Evolutionary conservation across 495 filamentous ascomycete genomes (phyloP).

Genomic region (Ramalina peruviana): DNA sequence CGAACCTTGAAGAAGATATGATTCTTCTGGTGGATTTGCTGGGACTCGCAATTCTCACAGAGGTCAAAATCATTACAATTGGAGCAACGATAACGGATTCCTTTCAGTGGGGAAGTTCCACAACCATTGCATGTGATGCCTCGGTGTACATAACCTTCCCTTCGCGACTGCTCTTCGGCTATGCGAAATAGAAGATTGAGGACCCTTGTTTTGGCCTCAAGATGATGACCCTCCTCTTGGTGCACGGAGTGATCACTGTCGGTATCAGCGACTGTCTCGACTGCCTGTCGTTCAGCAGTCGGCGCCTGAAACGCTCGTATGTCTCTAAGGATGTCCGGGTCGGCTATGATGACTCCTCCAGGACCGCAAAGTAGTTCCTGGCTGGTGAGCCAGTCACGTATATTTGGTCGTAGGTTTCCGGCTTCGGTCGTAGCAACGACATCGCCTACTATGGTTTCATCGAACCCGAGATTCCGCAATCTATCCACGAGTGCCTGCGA

Average conservation of each 20-base stretch:
- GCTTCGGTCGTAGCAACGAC: no score
- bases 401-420: no score
- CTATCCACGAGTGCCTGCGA: no score
- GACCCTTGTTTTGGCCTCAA: slow-evolving; percentile 58
- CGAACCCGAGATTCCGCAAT: no score
- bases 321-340: no score
- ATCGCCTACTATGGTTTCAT: no score
- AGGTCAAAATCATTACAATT: slow-evolving; percentile 90
- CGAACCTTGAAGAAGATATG: slow-evolving; percentile 92
- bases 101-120: slow-evolving; percentile 70
- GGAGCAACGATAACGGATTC: slow-evolving; percentile 78
- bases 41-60: slow-evolving; percentile 77
- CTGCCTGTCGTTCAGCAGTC: neutral
- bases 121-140: slow-evolving; percentile 90
- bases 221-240: slow-evolving; percentile 33
- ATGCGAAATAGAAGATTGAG: slow-evolving; percentile 62
- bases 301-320: no score
- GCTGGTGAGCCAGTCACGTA: no score
- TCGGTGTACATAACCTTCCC: slow-evolving; percentile 83
- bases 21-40: slow-evolving; percentile 74
- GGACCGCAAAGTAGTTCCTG: no score
- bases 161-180: slow-evolving; percentile 66
- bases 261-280: slow-evolving; percentile 45
- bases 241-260: slow-evolving; percentile 43
- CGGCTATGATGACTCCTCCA: no score